Percentiles rank a stretch among this genome's conserved stretches.
phyloP scores from a whole-genome alignment of 768 basidiomycete species.

The Rickenella mellea region DNA sequence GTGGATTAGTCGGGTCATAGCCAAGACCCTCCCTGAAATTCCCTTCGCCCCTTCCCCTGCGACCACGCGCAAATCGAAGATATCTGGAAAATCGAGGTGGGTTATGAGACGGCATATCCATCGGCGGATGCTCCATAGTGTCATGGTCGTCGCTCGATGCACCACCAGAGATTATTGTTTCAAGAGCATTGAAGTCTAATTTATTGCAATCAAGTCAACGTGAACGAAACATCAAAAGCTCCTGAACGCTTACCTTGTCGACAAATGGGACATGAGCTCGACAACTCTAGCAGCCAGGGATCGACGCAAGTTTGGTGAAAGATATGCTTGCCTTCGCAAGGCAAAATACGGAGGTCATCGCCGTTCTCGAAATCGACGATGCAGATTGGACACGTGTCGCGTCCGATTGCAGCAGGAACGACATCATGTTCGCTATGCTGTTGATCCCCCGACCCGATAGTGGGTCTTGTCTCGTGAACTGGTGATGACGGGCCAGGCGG shows the following conservation, averaged over 20 bases:
- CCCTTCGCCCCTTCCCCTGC: background rate
- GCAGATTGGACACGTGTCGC: conserved; percentile 91
- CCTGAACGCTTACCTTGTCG: conserved; percentile 57
- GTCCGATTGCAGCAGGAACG: conserved; percentile 59
- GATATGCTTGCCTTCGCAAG: conserved; percentile 83
- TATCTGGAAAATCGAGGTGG: conserved; percentile 13
- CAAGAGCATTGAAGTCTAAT: conserved; percentile 51
- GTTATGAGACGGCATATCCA: no score
- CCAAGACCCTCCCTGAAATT: background rate
- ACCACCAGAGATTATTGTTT: conserved; percentile 40
- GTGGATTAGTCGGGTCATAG: background rate
- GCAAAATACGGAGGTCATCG: conserved; percentile 82
- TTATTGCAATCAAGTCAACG: conserved; percentile 1
- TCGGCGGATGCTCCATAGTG: no score
- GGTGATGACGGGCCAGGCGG: conserved; percentile 4
- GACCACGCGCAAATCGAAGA: conserved; percentile 9
- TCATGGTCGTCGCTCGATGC: conserved; percentile 10
- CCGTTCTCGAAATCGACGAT: conserved; percentile 91
- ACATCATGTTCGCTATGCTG: conserved; percentile 16
- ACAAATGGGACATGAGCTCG: conserved; percentile 87
- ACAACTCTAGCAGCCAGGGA: conserved; percentile 86
- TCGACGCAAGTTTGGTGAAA: conserved; percentile 91
- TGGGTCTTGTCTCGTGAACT: no score
- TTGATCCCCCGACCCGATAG: no score
- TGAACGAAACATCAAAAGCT: background rate